Conservation (phyloP, 176 grass and related monocot species). For the Chloris gayana region DNA sequence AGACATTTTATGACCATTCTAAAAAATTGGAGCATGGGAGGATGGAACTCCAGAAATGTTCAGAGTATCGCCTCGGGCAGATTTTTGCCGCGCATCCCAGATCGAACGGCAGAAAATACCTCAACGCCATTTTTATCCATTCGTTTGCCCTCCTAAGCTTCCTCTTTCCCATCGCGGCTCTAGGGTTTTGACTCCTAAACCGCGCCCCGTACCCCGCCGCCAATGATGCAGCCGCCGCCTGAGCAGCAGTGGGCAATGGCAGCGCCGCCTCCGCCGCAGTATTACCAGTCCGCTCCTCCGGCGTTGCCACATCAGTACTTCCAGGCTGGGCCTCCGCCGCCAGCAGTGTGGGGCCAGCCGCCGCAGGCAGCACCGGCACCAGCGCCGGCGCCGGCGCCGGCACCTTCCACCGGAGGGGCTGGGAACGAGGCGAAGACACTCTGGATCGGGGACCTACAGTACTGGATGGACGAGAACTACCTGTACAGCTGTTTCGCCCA, state of each 20-base stretch:
- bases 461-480: slow-evolving; percentile 98
- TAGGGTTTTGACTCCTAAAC: slow-evolving; percentile 46
- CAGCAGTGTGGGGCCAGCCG: slow-evolving; percentile 44
- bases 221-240: slow-evolving; percentile 24
- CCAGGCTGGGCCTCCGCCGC: slow-evolving; percentile 17
- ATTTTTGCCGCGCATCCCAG: background rate
- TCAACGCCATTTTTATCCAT: slow-evolving; percentile 9
- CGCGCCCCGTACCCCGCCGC: background rate
- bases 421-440: slow-evolving; percentile 77
- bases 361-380: background rate
- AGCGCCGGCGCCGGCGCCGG: slow-evolving; percentile 15
- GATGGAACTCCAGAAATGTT: too few relatives aligned
- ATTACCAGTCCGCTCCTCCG: slow-evolving; percentile 19
- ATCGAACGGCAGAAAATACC: background rate
- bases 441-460: slow-evolving; percentile 95
- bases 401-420: background rate
- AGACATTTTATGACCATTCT: too few relatives aligned
- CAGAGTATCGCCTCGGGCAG: background rate
- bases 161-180: background rate
- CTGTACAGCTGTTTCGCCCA: slow-evolving; percentile 71
- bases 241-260: slow-evolving; percentile 48
- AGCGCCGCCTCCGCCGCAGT: slow-evolving; percentile 15
- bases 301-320: slow-evolving; percentile 20
- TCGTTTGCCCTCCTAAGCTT: background rate
- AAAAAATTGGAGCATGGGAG: too few relatives aligned